Conservation (phyloP, 208 protist species). For the Wallacemonas sp. region DNA sequence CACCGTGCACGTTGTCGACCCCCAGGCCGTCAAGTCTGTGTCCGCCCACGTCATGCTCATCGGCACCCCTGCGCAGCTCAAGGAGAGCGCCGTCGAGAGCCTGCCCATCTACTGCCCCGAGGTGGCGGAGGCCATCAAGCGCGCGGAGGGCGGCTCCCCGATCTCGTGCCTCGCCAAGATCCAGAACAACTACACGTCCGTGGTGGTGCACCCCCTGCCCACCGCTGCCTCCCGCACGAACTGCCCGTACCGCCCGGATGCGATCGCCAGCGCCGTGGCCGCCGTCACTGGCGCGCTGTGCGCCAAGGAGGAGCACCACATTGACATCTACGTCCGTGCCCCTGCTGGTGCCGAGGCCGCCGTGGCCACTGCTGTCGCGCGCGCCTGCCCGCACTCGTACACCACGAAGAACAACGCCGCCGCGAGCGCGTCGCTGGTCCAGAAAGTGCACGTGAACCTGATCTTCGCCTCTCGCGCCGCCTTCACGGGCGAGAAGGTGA, state of each 20-base stretch:
- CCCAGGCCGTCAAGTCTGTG: conserved; percentile 32
- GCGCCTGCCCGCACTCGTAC: conserved; percentile 48
- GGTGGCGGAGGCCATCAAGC: conserved; percentile 57
- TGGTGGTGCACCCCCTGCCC: conserved; percentile 55
- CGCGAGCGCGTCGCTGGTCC: conserved; percentile 30
- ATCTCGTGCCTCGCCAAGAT: conserved; percentile 22
- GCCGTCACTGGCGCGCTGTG: conserved; percentile 23
- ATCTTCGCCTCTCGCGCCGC: conserved; percentile 47
- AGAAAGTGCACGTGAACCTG: conserved; percentile 34
- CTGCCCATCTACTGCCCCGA: conserved; percentile 55
- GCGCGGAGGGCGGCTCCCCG: conserved; percentile 20
- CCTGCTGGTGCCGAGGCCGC: conserved; percentile 39
- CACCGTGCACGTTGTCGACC: conserved; percentile 61
- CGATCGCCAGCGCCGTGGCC: conserved; percentile 36
- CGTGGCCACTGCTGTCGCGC: conserved; percentile 54
- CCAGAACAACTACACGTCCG: conserved; percentile 26
- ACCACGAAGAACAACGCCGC: conserved; percentile 45
- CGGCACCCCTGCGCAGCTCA: conserved; percentile 47
- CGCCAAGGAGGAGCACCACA: conserved; percentile 20
- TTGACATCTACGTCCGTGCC: conserved; percentile 59
- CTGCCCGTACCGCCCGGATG: conserved; percentile 69
- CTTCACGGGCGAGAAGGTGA: conserved; percentile 37
- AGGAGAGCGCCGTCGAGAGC: conserved; percentile 35
- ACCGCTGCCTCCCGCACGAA: conserved; percentile 60
- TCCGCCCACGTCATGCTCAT: conserved; percentile 53